Conservation (phyloP, 2,329 filamentous ascomycete genomes). For the Pseudogymnoascus sp. region DNA sequence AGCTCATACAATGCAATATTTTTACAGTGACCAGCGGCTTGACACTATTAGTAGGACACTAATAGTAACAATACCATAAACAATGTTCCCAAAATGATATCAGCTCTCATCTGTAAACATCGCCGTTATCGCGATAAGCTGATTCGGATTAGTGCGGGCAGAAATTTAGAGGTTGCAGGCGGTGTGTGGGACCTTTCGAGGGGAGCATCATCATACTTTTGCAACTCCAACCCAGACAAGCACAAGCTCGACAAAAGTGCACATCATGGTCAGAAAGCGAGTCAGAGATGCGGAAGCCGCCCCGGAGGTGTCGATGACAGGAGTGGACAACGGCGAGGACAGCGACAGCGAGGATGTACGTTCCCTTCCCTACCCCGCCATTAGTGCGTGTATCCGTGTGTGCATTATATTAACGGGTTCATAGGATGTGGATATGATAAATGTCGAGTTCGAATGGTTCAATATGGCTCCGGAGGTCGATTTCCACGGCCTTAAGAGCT, state of each 20-base stretch:
- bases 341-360: conserved; percentile 27
- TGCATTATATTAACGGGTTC: conserved; percentile 5
- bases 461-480: conserved; percentile 85
- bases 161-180: conserved; percentile 11
- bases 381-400: neutral
- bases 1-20: neutral
- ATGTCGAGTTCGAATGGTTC: conserved; percentile 99
- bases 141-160: conserved; percentile 8
- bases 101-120: neutral
- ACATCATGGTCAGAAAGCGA: conserved; percentile 31
- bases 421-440: conserved; percentile 82
- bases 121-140: conserved; percentile 10
- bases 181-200: conserved; percentile 8
- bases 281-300: conserved; percentile 28
- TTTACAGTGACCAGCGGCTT: too few relatives aligned
- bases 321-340: conserved; percentile 20
- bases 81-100: neutral
- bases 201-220: neutral
- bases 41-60: neutral
- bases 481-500: conserved; percentile 87
- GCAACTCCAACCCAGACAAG: neutral
- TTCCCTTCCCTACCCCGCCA: neutral
- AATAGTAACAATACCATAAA: neutral
- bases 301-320: conserved; percentile 23
- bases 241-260: neutral